phyloP scores from a whole-genome alignment of 2,329 filamentous ascomycete species.

The Thielaviopsis musarum region DNA sequence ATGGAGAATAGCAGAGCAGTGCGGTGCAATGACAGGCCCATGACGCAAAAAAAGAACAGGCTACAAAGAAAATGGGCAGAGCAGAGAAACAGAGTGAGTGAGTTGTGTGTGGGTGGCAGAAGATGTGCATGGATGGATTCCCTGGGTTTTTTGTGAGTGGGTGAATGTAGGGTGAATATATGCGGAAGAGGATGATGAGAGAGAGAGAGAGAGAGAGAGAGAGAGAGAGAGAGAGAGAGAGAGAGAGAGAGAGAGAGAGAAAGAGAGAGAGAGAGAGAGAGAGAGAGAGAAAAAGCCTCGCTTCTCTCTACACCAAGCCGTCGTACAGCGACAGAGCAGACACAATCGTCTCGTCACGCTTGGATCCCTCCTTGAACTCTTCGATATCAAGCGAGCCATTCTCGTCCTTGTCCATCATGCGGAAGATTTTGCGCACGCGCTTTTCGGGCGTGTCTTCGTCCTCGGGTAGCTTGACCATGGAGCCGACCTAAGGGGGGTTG shows the following conservation, averaged over 20 bases:
- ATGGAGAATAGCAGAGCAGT: not conserved
- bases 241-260: not conserved
- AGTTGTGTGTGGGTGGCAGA: not conserved
- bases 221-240: not conserved
- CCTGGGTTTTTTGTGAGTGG: not conserved
- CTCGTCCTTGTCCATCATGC: constrained; percentile 99
- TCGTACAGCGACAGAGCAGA: constrained; percentile 93
- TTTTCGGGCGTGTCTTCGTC: constrained; percentile 99
- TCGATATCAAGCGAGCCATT: constrained; percentile 93
- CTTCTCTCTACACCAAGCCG: constrained; percentile 63
- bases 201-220: not conserved
- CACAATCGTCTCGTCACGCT: constrained; percentile 96
- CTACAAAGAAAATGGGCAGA: not conserved
- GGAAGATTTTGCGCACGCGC: constrained; percentile 93
- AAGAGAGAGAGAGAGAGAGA: not conserved
- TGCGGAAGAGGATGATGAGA: not conserved
- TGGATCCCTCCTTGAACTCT: constrained; percentile 98
- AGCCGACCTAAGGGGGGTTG: constrained; percentile 53
- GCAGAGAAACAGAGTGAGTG: not conserved
- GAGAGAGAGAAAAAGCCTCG: not conserved
- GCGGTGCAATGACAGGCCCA: not conserved
- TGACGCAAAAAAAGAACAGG: not conserved
- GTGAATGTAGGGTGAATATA: not conserved
- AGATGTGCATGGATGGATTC: too few relatives aligned
- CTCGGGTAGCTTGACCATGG: constrained; percentile 96